Conservation (phyloP, 176 grass and related monocot genomes). For the Eleusine indica region DNA sequence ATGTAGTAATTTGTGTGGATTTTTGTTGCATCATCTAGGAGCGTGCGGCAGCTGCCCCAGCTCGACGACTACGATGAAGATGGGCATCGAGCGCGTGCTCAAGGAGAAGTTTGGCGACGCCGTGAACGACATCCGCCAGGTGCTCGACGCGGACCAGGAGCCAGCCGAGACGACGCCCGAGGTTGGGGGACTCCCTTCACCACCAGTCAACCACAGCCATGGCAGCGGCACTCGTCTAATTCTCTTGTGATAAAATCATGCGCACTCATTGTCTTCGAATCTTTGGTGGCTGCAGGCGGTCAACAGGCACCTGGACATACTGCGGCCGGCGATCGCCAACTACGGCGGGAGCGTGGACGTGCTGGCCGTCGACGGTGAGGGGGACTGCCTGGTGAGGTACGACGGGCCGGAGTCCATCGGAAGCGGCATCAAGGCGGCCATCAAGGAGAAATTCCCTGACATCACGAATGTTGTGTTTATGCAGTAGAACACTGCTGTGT, state of each 20-base stretch:
- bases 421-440: constrained; percentile 87
- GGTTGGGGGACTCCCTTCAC: constrained; percentile 35
- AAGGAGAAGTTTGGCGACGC: constrained; percentile 95
- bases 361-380: constrained; percentile 59
- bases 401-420: constrained; percentile 81
- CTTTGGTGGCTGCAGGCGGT: constrained; percentile 62
- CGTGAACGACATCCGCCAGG: constrained; percentile 75
- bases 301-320: constrained; percentile 93
- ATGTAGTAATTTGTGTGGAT: background rate
- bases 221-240: background rate
- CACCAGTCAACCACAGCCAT: background rate
- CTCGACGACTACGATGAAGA: constrained; percentile 93
- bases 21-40: constrained; percentile 47
- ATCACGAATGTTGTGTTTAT: constrained; percentile 81
- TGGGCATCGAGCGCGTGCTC: constrained; percentile 92
- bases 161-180: constrained; percentile 57
- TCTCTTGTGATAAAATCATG: background rate
- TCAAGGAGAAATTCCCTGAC: constrained; percentile 91
- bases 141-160: constrained; percentile 48
- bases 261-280: background rate
- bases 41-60: constrained; percentile 93
- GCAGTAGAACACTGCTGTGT: constrained; percentile 19
- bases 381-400: constrained; percentile 83
- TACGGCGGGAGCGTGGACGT: constrained; percentile 88
- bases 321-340: constrained; percentile 87